These are phyloP conservation scores for Raphanus sativus DNA, from an alignment of 345 rosid genomes.

Conservation along the genomic window DNA sequence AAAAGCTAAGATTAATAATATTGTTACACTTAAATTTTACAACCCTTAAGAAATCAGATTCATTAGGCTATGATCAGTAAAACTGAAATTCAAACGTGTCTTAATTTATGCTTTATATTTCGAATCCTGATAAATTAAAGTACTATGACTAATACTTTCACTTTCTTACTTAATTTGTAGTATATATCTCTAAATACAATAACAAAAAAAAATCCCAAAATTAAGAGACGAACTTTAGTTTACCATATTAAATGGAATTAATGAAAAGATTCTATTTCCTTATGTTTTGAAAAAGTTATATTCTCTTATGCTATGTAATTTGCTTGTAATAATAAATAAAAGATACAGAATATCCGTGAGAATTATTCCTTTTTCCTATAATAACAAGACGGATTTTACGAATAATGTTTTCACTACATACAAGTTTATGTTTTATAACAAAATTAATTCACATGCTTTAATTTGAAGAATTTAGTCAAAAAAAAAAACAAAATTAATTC, in stretches of 20 bases:
- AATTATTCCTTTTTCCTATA: not conserved
- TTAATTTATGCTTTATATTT: not conserved
- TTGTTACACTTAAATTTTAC: not conserved
- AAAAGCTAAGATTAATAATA: not conserved
- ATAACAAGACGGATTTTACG: not conserved
- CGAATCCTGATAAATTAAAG: not conserved
- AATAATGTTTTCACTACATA: not conserved
- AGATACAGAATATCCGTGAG: constrained; percentile 5
- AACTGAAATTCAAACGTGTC: not conserved
- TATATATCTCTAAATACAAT: not conserved
- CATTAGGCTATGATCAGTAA: not conserved
- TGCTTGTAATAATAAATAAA: not conserved
- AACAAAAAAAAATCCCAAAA: not conserved
- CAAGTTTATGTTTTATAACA: not conserved
- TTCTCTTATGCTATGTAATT: not conserved
- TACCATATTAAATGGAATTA: not conserved
- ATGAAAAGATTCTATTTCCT: not conserved
- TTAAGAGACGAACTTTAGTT: not conserved
- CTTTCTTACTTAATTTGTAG: not conserved
- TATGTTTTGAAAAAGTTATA: not conserved
- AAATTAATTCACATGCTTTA: not conserved
- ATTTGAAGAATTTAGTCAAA: too few species aligned
- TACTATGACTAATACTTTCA: not conserved
- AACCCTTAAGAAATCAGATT: not conserved
- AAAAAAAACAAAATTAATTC: not conserved